Evolutionary conservation across 2,329 filamentous ascomycete genomes (phyloP).

Genomic region (Colletotrichum sp.): DNA sequence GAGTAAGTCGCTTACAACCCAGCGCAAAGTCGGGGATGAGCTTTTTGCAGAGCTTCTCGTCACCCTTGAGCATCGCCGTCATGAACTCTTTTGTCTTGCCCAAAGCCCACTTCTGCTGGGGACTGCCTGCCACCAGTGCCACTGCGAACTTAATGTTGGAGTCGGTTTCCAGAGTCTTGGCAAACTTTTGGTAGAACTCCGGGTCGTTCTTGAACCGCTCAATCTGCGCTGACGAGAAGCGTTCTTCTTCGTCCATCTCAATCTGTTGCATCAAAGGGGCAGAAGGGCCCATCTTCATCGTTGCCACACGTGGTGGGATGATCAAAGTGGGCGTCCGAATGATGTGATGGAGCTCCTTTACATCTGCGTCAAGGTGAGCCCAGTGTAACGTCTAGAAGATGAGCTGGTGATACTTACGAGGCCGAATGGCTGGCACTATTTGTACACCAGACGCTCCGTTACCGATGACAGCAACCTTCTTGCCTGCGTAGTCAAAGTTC

Average conservation of each 20-base stretch:
- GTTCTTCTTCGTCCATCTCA: conserved; percentile 25
- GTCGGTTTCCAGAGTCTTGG: conserved; percentile 51
- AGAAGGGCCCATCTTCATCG: conserved; percentile 37
- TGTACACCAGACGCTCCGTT: conserved; percentile 62
- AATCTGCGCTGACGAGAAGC: conserved; percentile 42
- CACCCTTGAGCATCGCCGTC: conserved; percentile 48
- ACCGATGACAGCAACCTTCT: conserved; percentile 60
- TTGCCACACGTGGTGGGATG: conserved; percentile 37
- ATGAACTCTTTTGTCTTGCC: conserved; percentile 50
- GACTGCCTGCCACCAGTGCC: conserved; percentile 45
- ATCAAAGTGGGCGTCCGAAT: conserved; percentile 49
- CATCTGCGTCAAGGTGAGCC: conserved; percentile 32
- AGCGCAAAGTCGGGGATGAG: conserved; percentile 56
- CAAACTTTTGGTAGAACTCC: conserved; percentile 49
- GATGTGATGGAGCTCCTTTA: conserved; percentile 44
- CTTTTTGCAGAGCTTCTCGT: conserved; percentile 53
- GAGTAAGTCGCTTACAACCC: conserved; percentile 55
- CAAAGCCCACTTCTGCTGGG: conserved; percentile 44
- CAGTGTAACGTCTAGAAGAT: not conserved
- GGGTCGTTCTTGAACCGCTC: conserved; percentile 51
- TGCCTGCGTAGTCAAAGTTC: conserved; percentile 51
- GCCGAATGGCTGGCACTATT: conserved; percentile 54
- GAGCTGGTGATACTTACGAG: conserved; percentile 33
- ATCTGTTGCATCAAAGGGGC: conserved; percentile 27
- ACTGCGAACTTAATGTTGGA: conserved; percentile 47